Evolutionary conservation across 148 eudicot genomes (phyloP).

Genomic region (Agrostemma githago): DNA sequence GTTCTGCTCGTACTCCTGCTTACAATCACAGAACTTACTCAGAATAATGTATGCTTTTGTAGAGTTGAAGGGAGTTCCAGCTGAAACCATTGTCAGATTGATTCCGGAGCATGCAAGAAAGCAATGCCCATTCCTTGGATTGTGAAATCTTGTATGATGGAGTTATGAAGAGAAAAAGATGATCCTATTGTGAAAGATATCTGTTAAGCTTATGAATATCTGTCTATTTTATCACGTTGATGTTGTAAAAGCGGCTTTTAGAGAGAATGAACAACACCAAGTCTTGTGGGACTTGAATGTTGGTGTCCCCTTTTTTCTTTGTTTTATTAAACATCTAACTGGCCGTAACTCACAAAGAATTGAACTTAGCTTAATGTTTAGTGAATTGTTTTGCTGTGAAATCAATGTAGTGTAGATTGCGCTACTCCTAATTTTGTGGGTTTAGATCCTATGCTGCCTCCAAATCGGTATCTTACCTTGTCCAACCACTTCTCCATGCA

Average conservation of each 20-base stretch:
- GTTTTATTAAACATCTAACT: slow-evolving; percentile 22
- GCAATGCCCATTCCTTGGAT: slow-evolving; percentile 49
- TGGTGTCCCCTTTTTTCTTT: slow-evolving; percentile 9
- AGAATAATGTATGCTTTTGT: background rate
- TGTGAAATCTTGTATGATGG: slow-evolving; percentile 22
- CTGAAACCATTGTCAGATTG: slow-evolving; percentile 41
- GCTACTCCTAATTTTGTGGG: background rate
- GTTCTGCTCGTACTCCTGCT: background rate
- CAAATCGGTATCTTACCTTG: background rate
- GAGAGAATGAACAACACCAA: slow-evolving; percentile 22
- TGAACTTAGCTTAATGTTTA: slow-evolving; percentile 16
- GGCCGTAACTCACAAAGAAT: slow-evolving; percentile 20
- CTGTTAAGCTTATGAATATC: slow-evolving; percentile 15
- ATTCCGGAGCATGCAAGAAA: slow-evolving; percentile 59
- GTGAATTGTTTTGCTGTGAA: slow-evolving; percentile 24
- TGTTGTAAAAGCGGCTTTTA: slow-evolving; percentile 32
- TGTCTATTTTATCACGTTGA: background rate
- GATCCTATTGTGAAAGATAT: slow-evolving; percentile 22
- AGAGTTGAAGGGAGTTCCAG: slow-evolving; percentile 55
- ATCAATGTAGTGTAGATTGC: background rate
- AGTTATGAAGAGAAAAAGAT: slow-evolving; percentile 19
- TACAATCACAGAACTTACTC: background rate
- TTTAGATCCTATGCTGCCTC: background rate
- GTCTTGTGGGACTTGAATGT: slow-evolving; percentile 12
- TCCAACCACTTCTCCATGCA: background rate